Evolutionary conservation across 2,329 filamentous ascomycete genomes (phyloP).

Genomic region (Beauveria sp.): DNA sequence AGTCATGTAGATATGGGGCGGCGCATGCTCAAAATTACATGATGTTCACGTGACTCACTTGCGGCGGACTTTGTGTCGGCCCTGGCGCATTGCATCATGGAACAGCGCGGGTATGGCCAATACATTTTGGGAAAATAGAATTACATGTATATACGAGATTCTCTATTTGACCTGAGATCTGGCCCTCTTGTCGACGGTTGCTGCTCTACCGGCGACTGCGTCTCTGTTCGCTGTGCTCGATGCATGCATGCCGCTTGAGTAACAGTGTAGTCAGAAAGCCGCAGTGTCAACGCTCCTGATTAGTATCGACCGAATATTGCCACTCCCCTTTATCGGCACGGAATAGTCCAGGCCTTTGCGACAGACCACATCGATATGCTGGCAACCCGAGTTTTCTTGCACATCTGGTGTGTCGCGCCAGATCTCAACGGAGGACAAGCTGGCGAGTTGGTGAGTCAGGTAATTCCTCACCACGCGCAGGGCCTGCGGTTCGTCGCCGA

Average conservation of each 20-base stretch:
- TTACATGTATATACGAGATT: background rate
- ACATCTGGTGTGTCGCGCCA: constrained; percentile 63
- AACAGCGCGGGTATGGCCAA: background rate
- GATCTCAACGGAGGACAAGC: constrained; percentile 46
- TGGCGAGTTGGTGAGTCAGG: constrained; percentile 19
- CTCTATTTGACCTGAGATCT: no score
- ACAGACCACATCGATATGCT: constrained; percentile 15
- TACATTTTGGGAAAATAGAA: background rate
- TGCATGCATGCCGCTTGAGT: background rate
- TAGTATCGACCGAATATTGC: constrained; percentile 40
- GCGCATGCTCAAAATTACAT: constrained; percentile 7
- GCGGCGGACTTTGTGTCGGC: constrained; percentile 1
- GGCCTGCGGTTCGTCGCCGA: constrained; percentile 64
- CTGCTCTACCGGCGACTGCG: background rate
- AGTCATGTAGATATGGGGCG: constrained; percentile 6
- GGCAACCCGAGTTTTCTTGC: constrained; percentile 20
- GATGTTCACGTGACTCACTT: constrained; percentile 11
- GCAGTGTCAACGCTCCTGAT: constrained; percentile 13
- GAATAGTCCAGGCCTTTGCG: constrained; percentile 8
- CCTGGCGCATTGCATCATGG: background rate
- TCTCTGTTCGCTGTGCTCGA: background rate
- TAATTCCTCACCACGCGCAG: constrained; percentile 50
- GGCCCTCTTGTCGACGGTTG: background rate
- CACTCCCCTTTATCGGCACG: constrained; percentile 38
- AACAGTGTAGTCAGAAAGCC: background rate